Percentiles rank a stretch among this genome's conserved stretches.
Conservation (phyloP, 345 rosid species). For the Passiflora organensis region DNA sequence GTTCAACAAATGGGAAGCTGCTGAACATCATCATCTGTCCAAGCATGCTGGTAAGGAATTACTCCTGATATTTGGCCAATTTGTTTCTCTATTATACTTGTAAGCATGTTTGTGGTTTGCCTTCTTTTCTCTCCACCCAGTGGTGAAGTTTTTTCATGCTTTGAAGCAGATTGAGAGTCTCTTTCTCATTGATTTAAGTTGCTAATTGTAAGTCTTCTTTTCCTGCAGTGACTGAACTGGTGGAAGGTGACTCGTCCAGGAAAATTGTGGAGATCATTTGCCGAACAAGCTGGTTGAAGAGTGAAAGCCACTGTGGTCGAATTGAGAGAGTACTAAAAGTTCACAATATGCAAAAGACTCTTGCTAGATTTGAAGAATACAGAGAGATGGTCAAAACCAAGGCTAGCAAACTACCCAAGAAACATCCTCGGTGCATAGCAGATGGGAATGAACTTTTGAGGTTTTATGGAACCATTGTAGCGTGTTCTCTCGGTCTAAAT, state of each 20-base stretch:
- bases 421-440: slow-evolving; percentile 90
- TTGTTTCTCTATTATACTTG: neutral
- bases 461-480: slow-evolving; percentile 77
- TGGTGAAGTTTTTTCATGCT: too few species aligned
- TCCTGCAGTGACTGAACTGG: slow-evolving; percentile 80
- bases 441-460: slow-evolving; percentile 95
- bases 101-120: slow-evolving; percentile 11
- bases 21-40: slow-evolving; percentile 95
- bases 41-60: slow-evolving; percentile 78
- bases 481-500: slow-evolving; percentile 82
- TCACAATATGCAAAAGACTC: slow-evolving; percentile 90
- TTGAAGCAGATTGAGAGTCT: too few species aligned
- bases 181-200: slow-evolving; percentile 4
- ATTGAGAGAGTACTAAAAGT: slow-evolving; percentile 89
- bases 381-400: slow-evolving; percentile 80
- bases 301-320: slow-evolving; percentile 83
- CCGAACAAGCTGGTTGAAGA: slow-evolving; percentile 80
- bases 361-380: slow-evolving; percentile 87
- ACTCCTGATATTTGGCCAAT: neutral
- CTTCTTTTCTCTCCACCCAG: slow-evolving; percentile 10
- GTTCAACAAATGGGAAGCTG: slow-evolving; percentile 85
- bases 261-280: slow-evolving; percentile 98
- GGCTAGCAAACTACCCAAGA: slow-evolving; percentile 79
- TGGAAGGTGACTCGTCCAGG: slow-evolving; percentile 95
- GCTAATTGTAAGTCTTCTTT: slow-evolving; percentile 10